Percentiles rank a stretch among this genome's conserved stretches.
Conservation (phyloP, 805 yeast species). For the Yamadazyma kitorensis region DNA sequence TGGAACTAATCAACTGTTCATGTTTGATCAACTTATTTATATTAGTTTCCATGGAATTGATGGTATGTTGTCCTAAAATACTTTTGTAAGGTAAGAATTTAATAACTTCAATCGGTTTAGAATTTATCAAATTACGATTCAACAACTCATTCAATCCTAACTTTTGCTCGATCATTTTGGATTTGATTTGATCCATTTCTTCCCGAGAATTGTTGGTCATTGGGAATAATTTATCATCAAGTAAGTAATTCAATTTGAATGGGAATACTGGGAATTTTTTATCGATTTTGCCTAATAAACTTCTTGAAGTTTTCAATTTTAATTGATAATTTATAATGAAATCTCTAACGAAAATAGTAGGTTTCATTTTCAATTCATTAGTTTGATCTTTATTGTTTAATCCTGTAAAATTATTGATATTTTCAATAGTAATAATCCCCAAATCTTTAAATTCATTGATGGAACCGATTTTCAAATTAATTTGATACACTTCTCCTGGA, state of each 20-base stretch:
- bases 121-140: conserved; percentile 74
- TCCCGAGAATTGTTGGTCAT: conserved; percentile 34
- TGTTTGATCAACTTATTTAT: conserved; percentile 54
- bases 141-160: conserved; percentile 78
- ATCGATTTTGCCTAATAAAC: conserved; percentile 67
- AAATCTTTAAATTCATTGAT: conserved; percentile 49
- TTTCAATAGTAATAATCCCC: conserved; percentile 68
- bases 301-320: conserved; percentile 72
- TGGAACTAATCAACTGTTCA: conserved; percentile 50
- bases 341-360: conserved; percentile 81
- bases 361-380: conserved; percentile 52
- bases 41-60: conserved; percentile 71
- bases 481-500: conserved; percentile 82
- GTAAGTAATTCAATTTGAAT: conserved; percentile 75
- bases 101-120: conserved; percentile 70
- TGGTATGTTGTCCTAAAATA: conserved; percentile 62
- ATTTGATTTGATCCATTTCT: conserved; percentile 44
- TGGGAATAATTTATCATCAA: conserved; percentile 63
- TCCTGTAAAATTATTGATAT: conserved; percentile 62
- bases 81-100: conserved; percentile 70
- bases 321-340: conserved; percentile 77
- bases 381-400: conserved; percentile 56
- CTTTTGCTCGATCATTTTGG: conserved; percentile 59
- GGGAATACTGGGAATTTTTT: conserved; percentile 82
- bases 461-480: conserved; percentile 82